Evolutionary conservation across 2,329 filamentous ascomycete species (phyloP).

Genomic region (Ceratocystis albifundus): DNA sequence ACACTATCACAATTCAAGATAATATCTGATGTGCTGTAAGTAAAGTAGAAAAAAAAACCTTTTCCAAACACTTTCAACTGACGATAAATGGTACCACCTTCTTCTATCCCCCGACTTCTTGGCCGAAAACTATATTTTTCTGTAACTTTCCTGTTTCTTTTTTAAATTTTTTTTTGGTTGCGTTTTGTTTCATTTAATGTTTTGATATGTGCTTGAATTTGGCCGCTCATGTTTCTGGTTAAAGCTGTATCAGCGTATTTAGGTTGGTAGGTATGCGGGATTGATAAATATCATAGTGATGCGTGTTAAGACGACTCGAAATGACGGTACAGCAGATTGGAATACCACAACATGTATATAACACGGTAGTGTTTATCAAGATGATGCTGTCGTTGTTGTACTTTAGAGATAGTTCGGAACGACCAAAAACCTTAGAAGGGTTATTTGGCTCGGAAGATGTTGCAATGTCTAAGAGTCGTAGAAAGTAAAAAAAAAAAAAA

Average conservation of each 20-base stretch:
- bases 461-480: constrained; percentile 10
- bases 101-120: neutral
- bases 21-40: constrained; percentile 6
- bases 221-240: constrained; percentile 9
- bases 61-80: constrained; percentile 11
- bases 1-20: neutral
- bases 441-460: constrained; percentile 4
- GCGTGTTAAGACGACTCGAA: constrained; percentile 9
- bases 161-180: neutral
- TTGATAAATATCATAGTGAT: constrained; percentile 14
- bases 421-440: neutral
- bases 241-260: constrained; percentile 11
- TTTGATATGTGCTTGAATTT: constrained; percentile 12
- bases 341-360: constrained; percentile 12
- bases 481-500: constrained; percentile 12
- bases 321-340: constrained; percentile 13
- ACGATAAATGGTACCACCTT: constrained; percentile 1
- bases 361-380: constrained; percentile 6
- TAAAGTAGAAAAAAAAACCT: neutral
- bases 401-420: constrained; percentile 7
- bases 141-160: neutral
- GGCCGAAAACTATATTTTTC: neutral
- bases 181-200: neutral
- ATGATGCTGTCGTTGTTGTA: constrained; percentile 13
- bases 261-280: constrained; percentile 3